Percentiles rank a stretch among this genome's conserved stretches.
phyloP scores from a whole-genome alignment of 2,329 filamentous ascomycete genomes.

The Pseudopyricularia cyperi region DNA sequence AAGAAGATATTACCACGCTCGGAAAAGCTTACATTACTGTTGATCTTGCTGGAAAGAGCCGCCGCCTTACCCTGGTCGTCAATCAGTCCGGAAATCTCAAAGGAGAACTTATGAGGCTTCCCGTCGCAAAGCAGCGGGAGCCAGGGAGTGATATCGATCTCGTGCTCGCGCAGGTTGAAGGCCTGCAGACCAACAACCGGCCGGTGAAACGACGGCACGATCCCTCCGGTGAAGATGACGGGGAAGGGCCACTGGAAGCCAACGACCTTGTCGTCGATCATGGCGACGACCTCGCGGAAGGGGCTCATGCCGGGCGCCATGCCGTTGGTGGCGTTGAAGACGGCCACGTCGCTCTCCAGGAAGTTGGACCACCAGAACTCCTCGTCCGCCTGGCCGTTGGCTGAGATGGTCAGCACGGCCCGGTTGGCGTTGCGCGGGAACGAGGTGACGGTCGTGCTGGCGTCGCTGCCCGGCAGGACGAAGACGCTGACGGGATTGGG shows the following conservation, averaged over 20 bases:
- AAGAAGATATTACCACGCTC: not conserved
- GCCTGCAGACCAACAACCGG: conserved; percentile 68
- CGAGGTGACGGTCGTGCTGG: conserved; percentile 36
- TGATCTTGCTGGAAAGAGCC: conserved; percentile 25
- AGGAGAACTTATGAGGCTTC: conserved; percentile 49
- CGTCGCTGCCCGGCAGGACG: conserved; percentile 47
- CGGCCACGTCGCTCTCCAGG: conserved; percentile 42
- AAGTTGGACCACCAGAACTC: conserved; percentile 85
- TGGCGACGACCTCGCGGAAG: conserved; percentile 66
- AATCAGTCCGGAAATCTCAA: conserved; percentile 52
- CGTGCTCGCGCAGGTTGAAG: conserved; percentile 66
- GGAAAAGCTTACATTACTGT: not conserved
- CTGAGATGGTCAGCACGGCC: conserved; percentile 63
- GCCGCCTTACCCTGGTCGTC: conserved; percentile 35
- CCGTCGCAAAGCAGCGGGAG: conserved; percentile 57
- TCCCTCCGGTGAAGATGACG: conserved; percentile 68
- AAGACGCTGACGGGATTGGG: conserved; percentile 52
- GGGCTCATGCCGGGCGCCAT: conserved; percentile 54
- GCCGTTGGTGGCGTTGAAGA: conserved; percentile 44
- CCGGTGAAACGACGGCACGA: conserved; percentile 64
- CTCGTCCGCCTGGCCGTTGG: conserved; percentile 62
- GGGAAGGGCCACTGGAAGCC: conserved; percentile 75
- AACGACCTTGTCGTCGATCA: conserved; percentile 59
- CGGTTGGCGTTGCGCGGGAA: conserved; percentile 55
- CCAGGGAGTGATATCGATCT: conserved; percentile 73